These are phyloP conservation scores for Trichosporon sp. DNA, from an alignment of 1,284 basidiomycete species.

Conservation along the genomic window DNA sequence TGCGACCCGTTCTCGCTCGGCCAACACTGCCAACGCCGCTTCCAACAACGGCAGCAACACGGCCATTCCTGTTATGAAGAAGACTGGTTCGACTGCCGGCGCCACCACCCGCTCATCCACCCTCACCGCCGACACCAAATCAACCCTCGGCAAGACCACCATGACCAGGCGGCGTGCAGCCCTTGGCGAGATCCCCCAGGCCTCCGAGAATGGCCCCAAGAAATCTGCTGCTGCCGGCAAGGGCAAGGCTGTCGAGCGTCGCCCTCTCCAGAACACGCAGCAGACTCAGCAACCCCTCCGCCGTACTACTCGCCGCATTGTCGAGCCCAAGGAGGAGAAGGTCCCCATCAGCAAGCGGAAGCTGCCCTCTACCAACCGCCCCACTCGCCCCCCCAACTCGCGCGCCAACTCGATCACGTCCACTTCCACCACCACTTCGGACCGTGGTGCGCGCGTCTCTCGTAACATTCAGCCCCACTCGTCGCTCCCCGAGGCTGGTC, in stretches of 20 bases:
- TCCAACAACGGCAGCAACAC: slow-evolving; percentile 31
- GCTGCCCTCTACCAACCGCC: slow-evolving; percentile 24
- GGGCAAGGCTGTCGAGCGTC: slow-evolving; percentile 32
- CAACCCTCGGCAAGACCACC: slow-evolving; percentile 6
- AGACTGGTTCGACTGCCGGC: slow-evolving; percentile 35
- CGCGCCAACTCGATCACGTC: slow-evolving; percentile 27
- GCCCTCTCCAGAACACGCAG: slow-evolving; percentile 36
- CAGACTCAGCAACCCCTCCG: slow-evolving; percentile 23
- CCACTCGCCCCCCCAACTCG: slow-evolving; percentile 23
- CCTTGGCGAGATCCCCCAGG: slow-evolving; percentile 53
- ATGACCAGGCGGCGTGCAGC: slow-evolving; percentile 44
- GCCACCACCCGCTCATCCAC: slow-evolving; percentile 24
- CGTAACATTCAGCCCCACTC: slow-evolving; percentile 30
- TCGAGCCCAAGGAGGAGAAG: slow-evolving; percentile 16
- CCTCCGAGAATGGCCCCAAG: slow-evolving; percentile 27
- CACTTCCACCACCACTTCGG: slow-evolving; percentile 26
- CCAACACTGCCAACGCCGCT: slow-evolving; percentile 25
- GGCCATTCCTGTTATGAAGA: slow-evolving; percentile 50
- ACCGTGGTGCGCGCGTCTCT: slow-evolving; percentile 19
- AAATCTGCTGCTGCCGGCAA: slow-evolving; percentile 31
- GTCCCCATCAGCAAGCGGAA: slow-evolving; percentile 39
- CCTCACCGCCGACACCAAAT: slow-evolving; percentile 30
- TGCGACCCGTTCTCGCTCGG: slow-evolving; percentile 37
- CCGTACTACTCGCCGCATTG: slow-evolving; percentile 21
- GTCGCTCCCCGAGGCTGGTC: slow-evolving; percentile 38